phyloP scores from a whole-genome alignment of 345 rosid species.

The Eucalyptus regnans region DNA sequence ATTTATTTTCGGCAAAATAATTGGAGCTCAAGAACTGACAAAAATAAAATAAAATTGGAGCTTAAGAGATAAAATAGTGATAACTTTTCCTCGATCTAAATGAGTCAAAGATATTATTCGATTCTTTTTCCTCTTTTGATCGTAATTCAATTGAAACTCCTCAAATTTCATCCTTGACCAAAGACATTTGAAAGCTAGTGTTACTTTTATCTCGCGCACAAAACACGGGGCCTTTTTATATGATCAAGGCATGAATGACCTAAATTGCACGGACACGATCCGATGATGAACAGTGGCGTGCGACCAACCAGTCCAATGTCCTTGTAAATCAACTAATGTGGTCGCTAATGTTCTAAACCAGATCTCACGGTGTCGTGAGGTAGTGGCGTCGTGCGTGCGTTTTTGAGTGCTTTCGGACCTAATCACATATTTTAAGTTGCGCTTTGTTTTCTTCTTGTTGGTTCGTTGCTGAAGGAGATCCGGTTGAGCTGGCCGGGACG shows the following conservation, averaged over 20 bases:
- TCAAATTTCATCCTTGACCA: rapidly evolving
- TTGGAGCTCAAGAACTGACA: neutral
- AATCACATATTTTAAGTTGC: neutral
- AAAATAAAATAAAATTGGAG: too few species aligned
- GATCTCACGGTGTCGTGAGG: neutral
- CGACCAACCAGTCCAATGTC: neutral
- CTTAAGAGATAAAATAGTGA: neutral
- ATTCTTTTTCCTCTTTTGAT: neutral
- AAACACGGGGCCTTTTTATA: neutral
- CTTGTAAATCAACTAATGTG: neutral
- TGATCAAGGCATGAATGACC: neutral
- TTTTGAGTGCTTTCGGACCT: neutral
- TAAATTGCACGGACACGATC: neutral
- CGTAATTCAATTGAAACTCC: neutral
- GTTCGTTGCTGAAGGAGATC: neutral
- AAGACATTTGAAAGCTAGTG: neutral
- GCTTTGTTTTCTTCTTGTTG: neutral
- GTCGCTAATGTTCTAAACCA: neutral
- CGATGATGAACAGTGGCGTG: neutral
- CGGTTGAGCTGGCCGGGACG: neutral
- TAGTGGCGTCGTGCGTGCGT: neutral
- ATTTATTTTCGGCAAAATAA: too few species aligned
- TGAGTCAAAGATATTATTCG: neutral
- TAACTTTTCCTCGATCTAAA: neutral
- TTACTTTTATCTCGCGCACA: neutral